Conservation (phyloP, 345 rosid genomes). For the Gossypium turneri region DNA sequence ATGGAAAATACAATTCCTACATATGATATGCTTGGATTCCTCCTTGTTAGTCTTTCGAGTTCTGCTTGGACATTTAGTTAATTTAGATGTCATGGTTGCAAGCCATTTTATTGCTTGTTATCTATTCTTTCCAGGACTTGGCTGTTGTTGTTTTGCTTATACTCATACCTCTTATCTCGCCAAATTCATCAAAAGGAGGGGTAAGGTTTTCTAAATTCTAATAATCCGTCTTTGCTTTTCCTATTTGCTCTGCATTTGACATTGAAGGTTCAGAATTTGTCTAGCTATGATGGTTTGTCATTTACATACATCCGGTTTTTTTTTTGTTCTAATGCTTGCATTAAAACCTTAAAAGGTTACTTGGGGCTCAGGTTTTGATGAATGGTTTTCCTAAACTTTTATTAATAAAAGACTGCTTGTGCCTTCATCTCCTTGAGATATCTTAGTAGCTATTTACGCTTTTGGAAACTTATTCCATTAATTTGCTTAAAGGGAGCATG, state of each 20-base stretch:
- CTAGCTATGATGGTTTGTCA: constrained; percentile 7
- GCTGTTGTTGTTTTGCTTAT: constrained; percentile 96
- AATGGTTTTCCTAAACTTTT: constrained; percentile 5
- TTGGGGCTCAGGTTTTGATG: not conserved
- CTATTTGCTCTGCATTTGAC: constrained; percentile 13
- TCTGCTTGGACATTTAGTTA: not conserved
- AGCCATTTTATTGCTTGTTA: not conserved
- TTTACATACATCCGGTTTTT: constrained; percentile 2
- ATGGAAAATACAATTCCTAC: not conserved
- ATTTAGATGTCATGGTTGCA: constrained; percentile 9
- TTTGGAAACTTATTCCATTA: constrained; percentile 5
- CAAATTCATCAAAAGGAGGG: constrained; percentile 99
- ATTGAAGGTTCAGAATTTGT: constrained; percentile 11
- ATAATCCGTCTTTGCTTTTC: constrained; percentile 15
- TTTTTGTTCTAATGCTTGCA: constrained; percentile 4
- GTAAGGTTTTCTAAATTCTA: constrained; percentile 39
- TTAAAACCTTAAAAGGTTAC: not conserved
- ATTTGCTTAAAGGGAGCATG: constrained; percentile 6
- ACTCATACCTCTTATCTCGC: constrained; percentile 96
- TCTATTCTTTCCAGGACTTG: constrained; percentile 63
- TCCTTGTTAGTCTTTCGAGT: not conserved
- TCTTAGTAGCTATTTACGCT: not conserved
- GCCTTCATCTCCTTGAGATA: constrained; percentile 4
- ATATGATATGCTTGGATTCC: not conserved
- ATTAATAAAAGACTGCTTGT: not conserved